These are phyloP conservation scores for Aspergillus pseudonomiae DNA, from an alignment of 2,329 filamentous ascomycete genomes.

Conservation along the genomic window DNA sequence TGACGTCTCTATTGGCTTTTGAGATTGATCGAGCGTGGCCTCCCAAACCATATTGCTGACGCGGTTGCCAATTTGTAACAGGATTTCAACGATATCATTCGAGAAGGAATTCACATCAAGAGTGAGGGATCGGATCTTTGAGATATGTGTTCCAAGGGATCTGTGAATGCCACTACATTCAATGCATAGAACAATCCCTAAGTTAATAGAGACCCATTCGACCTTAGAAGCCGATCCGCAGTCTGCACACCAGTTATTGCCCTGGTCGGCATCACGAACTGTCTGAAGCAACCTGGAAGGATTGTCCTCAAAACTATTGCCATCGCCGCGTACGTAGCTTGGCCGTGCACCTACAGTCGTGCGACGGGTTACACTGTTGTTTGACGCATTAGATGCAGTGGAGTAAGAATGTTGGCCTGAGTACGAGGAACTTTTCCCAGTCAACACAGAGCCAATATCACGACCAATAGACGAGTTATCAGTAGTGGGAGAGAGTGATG, in stretches of 20 bases:
- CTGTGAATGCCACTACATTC: slow-evolving; percentile 98
- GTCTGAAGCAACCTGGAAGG: slow-evolving; percentile 84
- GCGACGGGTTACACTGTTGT: slow-evolving; percentile 72
- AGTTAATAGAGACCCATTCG: slow-evolving; percentile 98
- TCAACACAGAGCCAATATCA: slow-evolving; percentile 90
- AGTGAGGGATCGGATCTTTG: slow-evolving; percentile 92
- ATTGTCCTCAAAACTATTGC: slow-evolving; percentile 76
- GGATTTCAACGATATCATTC: slow-evolving; percentile 90
- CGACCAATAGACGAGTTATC: slow-evolving; percentile 68
- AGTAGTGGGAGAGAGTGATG: slow-evolving; percentile 47
- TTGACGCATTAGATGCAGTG: slow-evolving; percentile 32
- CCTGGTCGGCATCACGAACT: slow-evolving; percentile 86
- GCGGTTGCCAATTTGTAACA: slow-evolving; percentile 88
- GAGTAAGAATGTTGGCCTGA: slow-evolving; percentile 58
- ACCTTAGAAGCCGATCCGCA: slow-evolving; percentile 90
- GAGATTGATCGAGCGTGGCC: slow-evolving; percentile 71
- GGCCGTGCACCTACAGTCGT: slow-evolving; percentile 91
- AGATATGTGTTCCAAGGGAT: slow-evolving; percentile 94
- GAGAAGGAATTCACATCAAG: slow-evolving; percentile 96
- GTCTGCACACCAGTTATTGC: slow-evolving; percentile 92
- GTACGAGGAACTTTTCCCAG: slow-evolving; percentile 77
- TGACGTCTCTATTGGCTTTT: slow-evolving; percentile 76
- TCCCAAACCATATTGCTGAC: slow-evolving; percentile 98
- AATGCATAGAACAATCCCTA: slow-evolving; percentile 94
- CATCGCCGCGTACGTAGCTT: slow-evolving; percentile 67